phyloP scores from a whole-genome alignment of 306 rosid species.

The Quercus rubra region DNA sequence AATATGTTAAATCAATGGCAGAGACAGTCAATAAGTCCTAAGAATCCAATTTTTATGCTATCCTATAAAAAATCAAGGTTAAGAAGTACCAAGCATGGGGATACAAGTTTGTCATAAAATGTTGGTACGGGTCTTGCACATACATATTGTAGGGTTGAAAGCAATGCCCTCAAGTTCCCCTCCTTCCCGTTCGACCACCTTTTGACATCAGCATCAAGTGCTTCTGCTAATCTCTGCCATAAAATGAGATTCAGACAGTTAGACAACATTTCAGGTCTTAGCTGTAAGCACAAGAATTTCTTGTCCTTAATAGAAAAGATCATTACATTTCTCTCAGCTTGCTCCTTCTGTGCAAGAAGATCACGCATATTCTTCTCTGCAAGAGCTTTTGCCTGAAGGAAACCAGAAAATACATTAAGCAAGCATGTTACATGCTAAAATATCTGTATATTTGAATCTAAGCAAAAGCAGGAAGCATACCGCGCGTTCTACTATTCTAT shows the following conservation, averaged over 20 bases:
- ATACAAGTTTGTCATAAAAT: constrained; percentile 4
- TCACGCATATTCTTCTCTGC: constrained; percentile 90
- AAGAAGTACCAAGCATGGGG: constrained; percentile 3
- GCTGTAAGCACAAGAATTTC: neutral
- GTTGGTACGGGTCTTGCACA: constrained; percentile 25
- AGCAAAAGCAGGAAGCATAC: constrained; percentile 47
- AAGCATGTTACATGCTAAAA: constrained; percentile 16
- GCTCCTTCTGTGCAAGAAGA: constrained; percentile 72
- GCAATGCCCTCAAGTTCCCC: constrained; percentile 89
- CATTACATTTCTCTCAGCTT: constrained; percentile 83
- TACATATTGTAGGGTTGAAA: constrained; percentile 96
- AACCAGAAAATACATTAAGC: constrained; percentile 26
- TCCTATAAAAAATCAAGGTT: constrained; percentile 19
- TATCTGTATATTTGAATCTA: constrained; percentile 6
- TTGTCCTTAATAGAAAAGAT: neutral
- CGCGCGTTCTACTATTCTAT: constrained; percentile 79
- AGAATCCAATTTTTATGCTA: neutral
- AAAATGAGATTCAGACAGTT: constrained; percentile 24
- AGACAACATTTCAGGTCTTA: constrained; percentile 15
- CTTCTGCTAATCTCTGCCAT: constrained; percentile 82
- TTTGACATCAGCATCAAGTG: constrained; percentile 80
- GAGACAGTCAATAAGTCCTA: neutral
- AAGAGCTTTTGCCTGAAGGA: constrained; percentile 82
- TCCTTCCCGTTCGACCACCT: constrained; percentile 97
- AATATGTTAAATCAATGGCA: neutral